Evolutionary conservation across 306 rosid species (phyloP).

Genomic region (Cercis canadensis): DNA sequence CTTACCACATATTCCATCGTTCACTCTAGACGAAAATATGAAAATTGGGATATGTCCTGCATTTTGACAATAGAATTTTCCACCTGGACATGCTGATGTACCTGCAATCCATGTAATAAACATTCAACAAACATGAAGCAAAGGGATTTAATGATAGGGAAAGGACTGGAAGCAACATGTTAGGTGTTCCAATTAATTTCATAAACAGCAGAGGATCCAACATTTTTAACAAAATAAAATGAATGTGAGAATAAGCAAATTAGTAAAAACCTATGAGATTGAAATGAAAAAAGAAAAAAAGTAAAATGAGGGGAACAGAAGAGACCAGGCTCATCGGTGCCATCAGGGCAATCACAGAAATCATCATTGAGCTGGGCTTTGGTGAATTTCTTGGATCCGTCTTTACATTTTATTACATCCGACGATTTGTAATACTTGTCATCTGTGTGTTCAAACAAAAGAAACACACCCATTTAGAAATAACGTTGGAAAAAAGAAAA

Average conservation of each 20-base stretch:
- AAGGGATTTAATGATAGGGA: neutral
- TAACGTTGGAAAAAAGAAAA: neutral
- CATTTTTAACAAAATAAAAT: constrained; percentile 5
- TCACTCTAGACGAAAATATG: constrained; percentile 86
- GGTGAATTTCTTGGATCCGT: constrained; percentile 81
- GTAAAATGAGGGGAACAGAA: neutral
- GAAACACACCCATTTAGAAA: constrained; percentile 1
- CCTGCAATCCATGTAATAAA: constrained; percentile 52
- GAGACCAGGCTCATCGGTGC: constrained; percentile 96
- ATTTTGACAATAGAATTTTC: constrained; percentile 77
- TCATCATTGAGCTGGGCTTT: constrained; percentile 86
- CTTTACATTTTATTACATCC: constrained; percentile 72
- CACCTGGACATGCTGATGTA: constrained; percentile 93
- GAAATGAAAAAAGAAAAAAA: neutral
- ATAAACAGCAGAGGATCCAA: constrained; percentile 24
- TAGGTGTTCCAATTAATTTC: neutral
- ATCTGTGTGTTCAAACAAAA: constrained; percentile 54
- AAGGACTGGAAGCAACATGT: neutral
- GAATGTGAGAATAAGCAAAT: neutral
- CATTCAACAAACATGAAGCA: neutral
- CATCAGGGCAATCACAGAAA: constrained; percentile 92
- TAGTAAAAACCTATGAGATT: neutral
- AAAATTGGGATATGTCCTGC: constrained; percentile 66
- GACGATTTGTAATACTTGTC: constrained; percentile 73
- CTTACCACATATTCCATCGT: constrained; percentile 97